Conservation (phyloP, 106 monocot species). For the Narthecium ossifragum region DNA sequence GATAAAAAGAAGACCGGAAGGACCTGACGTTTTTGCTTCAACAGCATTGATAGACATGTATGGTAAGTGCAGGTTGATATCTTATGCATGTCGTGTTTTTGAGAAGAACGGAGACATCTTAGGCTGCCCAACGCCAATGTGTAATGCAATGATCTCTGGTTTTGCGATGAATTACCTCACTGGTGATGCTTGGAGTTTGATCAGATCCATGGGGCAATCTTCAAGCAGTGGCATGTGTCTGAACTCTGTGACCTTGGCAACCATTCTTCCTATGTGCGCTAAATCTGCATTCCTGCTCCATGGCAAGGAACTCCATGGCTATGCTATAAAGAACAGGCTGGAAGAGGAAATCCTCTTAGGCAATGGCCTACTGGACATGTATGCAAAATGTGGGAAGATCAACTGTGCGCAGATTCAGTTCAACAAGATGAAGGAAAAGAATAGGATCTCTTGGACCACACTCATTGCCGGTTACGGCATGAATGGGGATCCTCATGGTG, state of each 20-base stretch:
- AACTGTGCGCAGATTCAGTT: not conserved
- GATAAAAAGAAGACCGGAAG: not conserved
- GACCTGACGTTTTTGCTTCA: constrained; percentile 6
- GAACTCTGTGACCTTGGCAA: constrained; percentile 18
- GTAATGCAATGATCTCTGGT: constrained; percentile 17
- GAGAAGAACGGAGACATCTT: not conserved
- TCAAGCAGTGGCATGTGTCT: not conserved
- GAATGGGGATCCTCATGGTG: constrained; percentile 4
- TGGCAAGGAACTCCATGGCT: constrained; percentile 17
- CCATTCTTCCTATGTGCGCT: constrained; percentile 17
- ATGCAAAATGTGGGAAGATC: constrained; percentile 14
- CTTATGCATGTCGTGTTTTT: constrained; percentile 5
- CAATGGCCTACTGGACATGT: constrained; percentile 12
- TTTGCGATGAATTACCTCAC: not conserved
- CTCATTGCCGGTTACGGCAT: constrained; percentile 10
- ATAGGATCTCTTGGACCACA: constrained; percentile 5
- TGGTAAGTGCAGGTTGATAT: constrained; percentile 4
- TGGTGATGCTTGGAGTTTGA: not conserved
- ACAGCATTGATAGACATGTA: constrained; percentile 25
- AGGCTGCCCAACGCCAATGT: constrained; percentile 6
- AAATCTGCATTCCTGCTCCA: not conserved
- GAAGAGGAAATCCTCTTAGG: constrained; percentile 10
- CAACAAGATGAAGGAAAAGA: constrained; percentile 8
- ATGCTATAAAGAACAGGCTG: constrained; percentile 12
- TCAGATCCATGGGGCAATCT: constrained; percentile 8